Evolutionary conservation across 805 yeast genomes (phyloP).

Genomic region (Wickerhamiella shivajii): DNA sequence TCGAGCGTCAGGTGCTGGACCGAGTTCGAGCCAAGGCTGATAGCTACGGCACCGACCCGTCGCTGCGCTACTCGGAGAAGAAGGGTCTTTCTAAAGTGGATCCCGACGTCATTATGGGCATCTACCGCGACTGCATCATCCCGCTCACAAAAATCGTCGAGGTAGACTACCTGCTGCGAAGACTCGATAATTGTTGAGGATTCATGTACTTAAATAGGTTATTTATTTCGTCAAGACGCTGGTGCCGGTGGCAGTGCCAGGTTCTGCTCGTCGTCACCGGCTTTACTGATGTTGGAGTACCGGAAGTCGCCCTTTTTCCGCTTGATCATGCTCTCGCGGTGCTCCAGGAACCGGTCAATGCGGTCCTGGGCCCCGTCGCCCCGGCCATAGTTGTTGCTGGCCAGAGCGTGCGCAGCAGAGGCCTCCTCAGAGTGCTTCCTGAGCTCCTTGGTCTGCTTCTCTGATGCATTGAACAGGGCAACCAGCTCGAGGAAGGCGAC

Average conservation of each 20-base stretch:
- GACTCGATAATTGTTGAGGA: slow-evolving; percentile 36
- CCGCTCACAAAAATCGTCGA: slow-evolving; percentile 94
- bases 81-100: slow-evolving; percentile 57
- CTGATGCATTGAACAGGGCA: slow-evolving; percentile 16
- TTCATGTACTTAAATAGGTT: too few species aligned
- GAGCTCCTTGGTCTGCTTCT: slow-evolving; percentile 17
- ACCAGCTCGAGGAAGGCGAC: slow-evolving; percentile 30
- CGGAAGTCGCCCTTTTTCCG: not conserved
- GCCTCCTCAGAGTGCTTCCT: slow-evolving; percentile 23
- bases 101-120: slow-evolving; percentile 66
- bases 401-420: slow-evolving; percentile 24
- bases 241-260: too few species aligned
- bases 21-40: slow-evolving; percentile 69
- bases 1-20: slow-evolving; percentile 69
- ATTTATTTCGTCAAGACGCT: not conserved
- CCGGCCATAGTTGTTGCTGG: slow-evolving; percentile 38
- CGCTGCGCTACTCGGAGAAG: slow-evolving; percentile 48
- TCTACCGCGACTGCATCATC: slow-evolving; percentile 77
- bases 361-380: slow-evolving; percentile 37
- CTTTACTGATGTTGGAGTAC: slow-evolving; percentile 1
- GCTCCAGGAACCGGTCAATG: slow-evolving; percentile 37
- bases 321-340: slow-evolving; percentile 17
- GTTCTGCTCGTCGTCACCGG: too few species aligned
- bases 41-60: slow-evolving; percentile 80
- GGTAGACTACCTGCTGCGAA: slow-evolving; percentile 72